Base-by-base conservation (phyloP, 1,284 basidiomycete species). In the Rhodotorula sp. region DNA sequence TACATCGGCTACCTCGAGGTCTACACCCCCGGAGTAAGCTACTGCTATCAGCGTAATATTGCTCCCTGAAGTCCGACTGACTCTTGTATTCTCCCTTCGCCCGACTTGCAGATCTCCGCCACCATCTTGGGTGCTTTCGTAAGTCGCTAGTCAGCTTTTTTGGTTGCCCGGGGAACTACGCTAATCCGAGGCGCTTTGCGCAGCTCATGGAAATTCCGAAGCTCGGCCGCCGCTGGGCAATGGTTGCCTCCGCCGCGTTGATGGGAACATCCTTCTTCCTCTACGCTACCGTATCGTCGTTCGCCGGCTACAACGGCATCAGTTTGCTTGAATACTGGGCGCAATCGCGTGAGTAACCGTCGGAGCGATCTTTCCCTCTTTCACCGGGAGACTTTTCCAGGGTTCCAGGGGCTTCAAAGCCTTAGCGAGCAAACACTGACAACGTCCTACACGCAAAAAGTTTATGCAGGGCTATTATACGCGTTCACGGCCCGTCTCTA, bases 231-330 rank as follows among this genome's bases (percentile, higher is more conserved):
- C 79, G 79, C 46, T 78, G 77, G 71, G 72, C 78, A 2, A 79
- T 81, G 77, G 76, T 79, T 17, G 61, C 76, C 24, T 74, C 77
- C 22, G 77, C 75, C 22, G 73, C 73, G 0, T 59, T 80, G 42
- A 79, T 80, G 78, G 79, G 77, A 0, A 59, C 77, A 0, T 74
- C 75, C 6, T 70, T 81, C 45, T 80, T 79, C 68, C 66, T 80
- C 26, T 81, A 77, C 69, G 78, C 80, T 0, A 29, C 70, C 20
- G 73, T 78, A 6, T 33, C 70, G 17, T 70, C 69, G 8, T 30
- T 67, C n/a, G 53, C 49, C 17, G 76, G 65, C 2, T 72, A 66
- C 64, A 58, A 64, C 2, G 62, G 62, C 14, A 44, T 62, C 15
- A 53, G 44, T 20, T 22, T 55, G 18, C 44, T 79, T n/a, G 79